These are phyloP conservation scores for Colletotrichum musicola DNA, from an alignment of 2,329 filamentous ascomycete species.

Conservation along the genomic window DNA sequence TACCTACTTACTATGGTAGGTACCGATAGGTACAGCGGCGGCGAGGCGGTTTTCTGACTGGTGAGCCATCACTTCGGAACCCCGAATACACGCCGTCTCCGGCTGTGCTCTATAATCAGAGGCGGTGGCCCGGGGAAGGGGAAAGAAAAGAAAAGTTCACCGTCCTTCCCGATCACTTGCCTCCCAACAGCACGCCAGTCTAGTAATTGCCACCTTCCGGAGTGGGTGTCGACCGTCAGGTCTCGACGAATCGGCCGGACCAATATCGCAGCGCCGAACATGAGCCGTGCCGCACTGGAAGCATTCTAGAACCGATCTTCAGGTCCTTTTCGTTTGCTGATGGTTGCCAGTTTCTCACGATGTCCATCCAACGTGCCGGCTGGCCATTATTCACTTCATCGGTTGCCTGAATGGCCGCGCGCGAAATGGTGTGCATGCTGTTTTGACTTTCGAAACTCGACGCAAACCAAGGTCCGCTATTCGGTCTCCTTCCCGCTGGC, in stretches of 20 bases:
- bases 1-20: too few species aligned
- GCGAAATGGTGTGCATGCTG: neutral
- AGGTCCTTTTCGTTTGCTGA: neutral
- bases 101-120: conserved; percentile 5
- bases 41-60: neutral
- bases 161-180: too few species aligned
- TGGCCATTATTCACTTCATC: neutral
- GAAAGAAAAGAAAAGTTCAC: neutral
- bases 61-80: conserved; percentile 7
- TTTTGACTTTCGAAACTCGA: conserved; percentile 22
- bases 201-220: conserved; percentile 23
- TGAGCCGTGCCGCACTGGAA: conserved; percentile 22
- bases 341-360: neutral
- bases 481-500: conserved; percentile 5
- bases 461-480: conserved; percentile 11
- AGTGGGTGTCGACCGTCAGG: conserved; percentile 6
- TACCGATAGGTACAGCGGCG: neutral
- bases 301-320: conserved; percentile 34
- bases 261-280: conserved; percentile 10
- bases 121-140: neutral
- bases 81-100: conserved; percentile 4
- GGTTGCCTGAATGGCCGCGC: conserved; percentile 1
- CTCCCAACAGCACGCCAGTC: conserved; percentile 1
- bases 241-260: conserved; percentile 21
- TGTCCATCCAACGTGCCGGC: neutral